Percentiles rank a stretch among this genome's conserved stretches.
These are phyloP conservation scores for Heliamphora exappendiculata DNA, from an alignment of 148 eudicot genomes.

Conservation along the genomic window DNA sequence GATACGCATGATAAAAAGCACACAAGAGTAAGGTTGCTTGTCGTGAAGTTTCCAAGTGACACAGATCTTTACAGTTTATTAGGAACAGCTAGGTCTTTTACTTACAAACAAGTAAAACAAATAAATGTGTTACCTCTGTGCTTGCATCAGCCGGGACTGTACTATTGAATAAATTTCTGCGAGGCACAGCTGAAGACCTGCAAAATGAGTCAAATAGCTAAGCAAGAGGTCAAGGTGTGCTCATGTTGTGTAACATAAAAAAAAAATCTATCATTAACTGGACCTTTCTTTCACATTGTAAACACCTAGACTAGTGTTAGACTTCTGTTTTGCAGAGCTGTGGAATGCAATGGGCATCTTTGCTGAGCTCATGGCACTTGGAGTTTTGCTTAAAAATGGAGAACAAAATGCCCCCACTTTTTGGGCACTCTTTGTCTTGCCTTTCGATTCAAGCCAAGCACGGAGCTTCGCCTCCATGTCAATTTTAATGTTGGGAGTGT, in stretches of 20 bases:
- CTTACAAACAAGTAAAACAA: not conserved
- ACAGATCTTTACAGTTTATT: not conserved
- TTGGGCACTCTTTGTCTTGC: constrained; percentile 58
- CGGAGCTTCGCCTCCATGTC: constrained; percentile 84
- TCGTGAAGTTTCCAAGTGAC: not conserved
- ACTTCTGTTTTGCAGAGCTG: constrained; percentile 36
- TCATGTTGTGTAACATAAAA: not conserved
- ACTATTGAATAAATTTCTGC: constrained; percentile 37
- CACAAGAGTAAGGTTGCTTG: not conserved
- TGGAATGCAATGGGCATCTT: constrained; percentile 28
- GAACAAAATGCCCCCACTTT: constrained; percentile 34
- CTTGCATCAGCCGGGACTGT: constrained; percentile 24
- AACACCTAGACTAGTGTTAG: constrained; percentile 19
- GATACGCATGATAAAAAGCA: not conserved
- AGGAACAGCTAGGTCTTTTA: not conserved
- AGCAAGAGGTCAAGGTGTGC: not conserved
- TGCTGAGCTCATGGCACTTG: constrained; percentile 34
- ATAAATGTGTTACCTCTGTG: constrained; percentile 19
- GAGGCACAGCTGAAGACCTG: constrained; percentile 29
- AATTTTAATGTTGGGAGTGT: constrained; percentile 51
- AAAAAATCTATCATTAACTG: not conserved
- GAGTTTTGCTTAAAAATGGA: constrained; percentile 43
- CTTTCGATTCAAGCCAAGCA: constrained; percentile 89
- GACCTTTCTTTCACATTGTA: constrained; percentile 38
- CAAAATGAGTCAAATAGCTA: not conserved